A percentile compares a stretch with the other conserved stretches of the same genome.
Conservation (phyloP, 139 green algal genomes). For the Penium margaritaceum region DNA sequence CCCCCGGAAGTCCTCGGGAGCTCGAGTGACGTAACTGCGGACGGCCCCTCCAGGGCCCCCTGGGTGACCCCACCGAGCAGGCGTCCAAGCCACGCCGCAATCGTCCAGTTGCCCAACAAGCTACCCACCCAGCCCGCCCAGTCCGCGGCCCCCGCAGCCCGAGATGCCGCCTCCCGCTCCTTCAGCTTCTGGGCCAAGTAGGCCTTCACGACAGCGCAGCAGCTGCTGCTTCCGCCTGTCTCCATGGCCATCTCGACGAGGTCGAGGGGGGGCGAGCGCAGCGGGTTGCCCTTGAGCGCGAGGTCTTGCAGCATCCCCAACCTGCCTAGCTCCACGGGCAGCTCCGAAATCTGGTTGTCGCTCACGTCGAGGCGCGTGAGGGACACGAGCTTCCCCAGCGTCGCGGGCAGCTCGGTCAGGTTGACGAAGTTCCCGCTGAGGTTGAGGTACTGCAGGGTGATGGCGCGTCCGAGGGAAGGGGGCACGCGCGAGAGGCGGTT, state of each 20-base stretch:
- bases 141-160: not conserved
- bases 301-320: constrained; percentile 11
- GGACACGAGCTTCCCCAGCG: not conserved
- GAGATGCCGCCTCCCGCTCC: not conserved
- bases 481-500: constrained; percentile 30
- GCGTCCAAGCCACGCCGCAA: constrained; percentile 7
- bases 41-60: no score
- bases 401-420: not conserved
- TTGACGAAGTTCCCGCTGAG: constrained; percentile 22
- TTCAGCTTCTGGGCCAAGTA: constrained; percentile 9
- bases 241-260: not conserved
- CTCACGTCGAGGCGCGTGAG: constrained; percentile 21
- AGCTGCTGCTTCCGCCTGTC: no score
- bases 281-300: constrained; percentile 26
- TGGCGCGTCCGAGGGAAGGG: not conserved
- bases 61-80: no score
- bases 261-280: constrained; percentile 17
- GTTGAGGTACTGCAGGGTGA: constrained; percentile 7
- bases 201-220: not conserved
- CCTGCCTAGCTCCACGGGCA: constrained; percentile 12
- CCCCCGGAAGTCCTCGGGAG: no score
- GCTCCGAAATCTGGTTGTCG: constrained; percentile 18
- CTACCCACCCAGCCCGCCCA: not conserved
- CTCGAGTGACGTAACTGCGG: no score
- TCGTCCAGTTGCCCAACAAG: not conserved